Base-by-base conservation (phyloP, 768 basidiomycete species). In the Chlorophyllum brunneum region DNA sequence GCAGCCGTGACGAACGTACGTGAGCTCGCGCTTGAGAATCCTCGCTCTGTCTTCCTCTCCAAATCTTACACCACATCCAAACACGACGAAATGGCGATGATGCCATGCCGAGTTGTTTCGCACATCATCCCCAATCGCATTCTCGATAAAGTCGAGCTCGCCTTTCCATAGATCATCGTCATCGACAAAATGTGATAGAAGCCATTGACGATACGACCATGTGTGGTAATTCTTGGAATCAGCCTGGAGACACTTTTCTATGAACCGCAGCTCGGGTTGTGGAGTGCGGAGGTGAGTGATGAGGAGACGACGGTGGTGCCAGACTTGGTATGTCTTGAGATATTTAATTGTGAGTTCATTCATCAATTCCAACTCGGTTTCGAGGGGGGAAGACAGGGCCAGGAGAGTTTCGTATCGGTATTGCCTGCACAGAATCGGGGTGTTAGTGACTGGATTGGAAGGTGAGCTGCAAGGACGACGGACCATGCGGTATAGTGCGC, bases 191-290 rank as follows among this genome's bases (percentile, higher is more conserved):
- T 86, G 82, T 7, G 89, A 85, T 37, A 97, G 81, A 10, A 94
- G 67, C 93, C 94, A 98, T 66, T 99, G 95, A 5, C 95, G 80
- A 68, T 98, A 95, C 6, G 91, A 90, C 97, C 97, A 99, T 0
- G 97, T 98, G 67, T 98, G 95, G 67, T 99, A 99, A 72, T 99
- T 99, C 80, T 99, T 99, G 39, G 82, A 69, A 64, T 99, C 97
- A 18, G 69, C 76, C 6, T 79, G 70, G 26, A 99, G 80, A 1
- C 84, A 83, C 50, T 71, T 68, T 45, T 83, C 78, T 64, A 93
- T 85, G 67, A 97, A 98, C 30, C 65, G 74, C 49, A 98, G 84
- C 67, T 99, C 97, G 7, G 78, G 76, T 2, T 52, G 63, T 4
- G 85, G 78, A 20, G 75, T 65, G 51, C 77, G 72, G 27, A 81